These are phyloP conservation scores for Cylindrotheca closterium DNA, from an alignment of 108 stramenopile species.

Conservation along the genomic window DNA sequence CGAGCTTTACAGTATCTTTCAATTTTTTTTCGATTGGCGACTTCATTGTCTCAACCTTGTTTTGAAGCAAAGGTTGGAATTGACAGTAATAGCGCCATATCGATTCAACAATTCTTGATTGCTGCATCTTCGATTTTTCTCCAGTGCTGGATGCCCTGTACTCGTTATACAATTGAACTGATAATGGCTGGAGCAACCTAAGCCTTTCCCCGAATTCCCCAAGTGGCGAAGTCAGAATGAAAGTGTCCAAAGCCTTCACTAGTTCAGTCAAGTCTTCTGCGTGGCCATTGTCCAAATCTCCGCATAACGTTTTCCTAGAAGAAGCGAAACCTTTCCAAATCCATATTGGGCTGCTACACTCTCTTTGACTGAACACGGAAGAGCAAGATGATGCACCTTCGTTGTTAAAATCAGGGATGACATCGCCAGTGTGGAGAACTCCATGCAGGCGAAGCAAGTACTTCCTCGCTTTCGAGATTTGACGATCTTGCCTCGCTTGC, in stretches of 20 bases:
- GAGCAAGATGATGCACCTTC: neutral
- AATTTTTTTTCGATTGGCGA: conserved; percentile 83
- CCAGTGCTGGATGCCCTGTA: conserved; percentile 1
- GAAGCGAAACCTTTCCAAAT: conserved; percentile 60
- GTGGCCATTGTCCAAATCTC: conserved; percentile 1
- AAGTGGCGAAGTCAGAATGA: conserved; percentile 74
- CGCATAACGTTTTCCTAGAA: conserved; percentile 8
- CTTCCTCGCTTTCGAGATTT: conserved; percentile 41
- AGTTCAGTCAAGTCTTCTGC: conserved; percentile 42
- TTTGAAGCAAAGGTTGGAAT: conserved; percentile 43
- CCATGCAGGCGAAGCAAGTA: conserved; percentile 69
- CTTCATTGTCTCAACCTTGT: conserved; percentile 39
- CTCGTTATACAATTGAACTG: conserved; percentile 35
- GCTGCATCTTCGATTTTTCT: conserved; percentile 13
- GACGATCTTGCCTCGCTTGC: conserved; percentile 45
- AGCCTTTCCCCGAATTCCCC: conserved; percentile 73
- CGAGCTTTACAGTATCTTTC: conserved; percentile 91
- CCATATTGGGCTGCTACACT: conserved; percentile 53
- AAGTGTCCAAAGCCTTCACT: conserved; percentile 73
- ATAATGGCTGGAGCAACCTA: conserved; percentile 52
- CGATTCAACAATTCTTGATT: conserved; percentile 51
- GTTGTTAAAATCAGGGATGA: neutral
- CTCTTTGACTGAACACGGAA: neutral
- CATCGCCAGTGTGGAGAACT: conserved; percentile 10
- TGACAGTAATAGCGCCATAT: conserved; percentile 78